phyloP scores from a whole-genome alignment of 441 rosid species.

The Francoa sonchifolia region DNA sequence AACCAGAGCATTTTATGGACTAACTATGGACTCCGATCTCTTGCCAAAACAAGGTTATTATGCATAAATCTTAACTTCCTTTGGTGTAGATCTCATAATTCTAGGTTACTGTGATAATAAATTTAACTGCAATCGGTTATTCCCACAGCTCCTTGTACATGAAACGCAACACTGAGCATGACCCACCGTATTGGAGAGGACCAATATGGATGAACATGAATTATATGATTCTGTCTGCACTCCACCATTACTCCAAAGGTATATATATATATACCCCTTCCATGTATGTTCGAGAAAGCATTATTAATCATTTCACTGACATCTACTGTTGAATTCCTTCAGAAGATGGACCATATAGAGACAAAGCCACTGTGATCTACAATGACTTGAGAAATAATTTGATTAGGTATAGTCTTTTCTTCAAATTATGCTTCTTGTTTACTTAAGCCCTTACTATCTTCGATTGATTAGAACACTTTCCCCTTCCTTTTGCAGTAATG shows the following conservation, averaged over 20 bases:
- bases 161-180: slow-evolving; percentile 92
- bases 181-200: slow-evolving; percentile 98
- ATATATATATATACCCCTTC: slow-evolving; percentile 4
- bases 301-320: too few species aligned
- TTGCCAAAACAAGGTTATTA: slow-evolving; percentile 72
- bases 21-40: slow-evolving; percentile 78
- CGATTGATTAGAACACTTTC: slow-evolving; percentile 1
- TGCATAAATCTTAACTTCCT: too few species aligned
- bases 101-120: neutral
- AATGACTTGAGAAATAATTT: slow-evolving; percentile 56
- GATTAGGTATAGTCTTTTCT: slow-evolving; percentile 43
- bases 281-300: too few species aligned
- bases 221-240: slow-evolving; percentile 81
- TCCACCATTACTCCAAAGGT: slow-evolving; percentile 78
- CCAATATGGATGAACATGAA: slow-evolving; percentile 98
- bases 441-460: neutral
- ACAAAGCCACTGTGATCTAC: slow-evolving; percentile 49
- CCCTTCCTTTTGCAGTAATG: slow-evolving; percentile 44
- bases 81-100: too few species aligned
- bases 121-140: neutral
- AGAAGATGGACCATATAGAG: slow-evolving; percentile 77
- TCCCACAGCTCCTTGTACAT: slow-evolving; percentile 68
- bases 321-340: slow-evolving; percentile 21
- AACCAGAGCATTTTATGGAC: slow-evolving; percentile 70
- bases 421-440: neutral